Evolutionary conservation across 805 yeast species (phyloP).

Genomic region (Schwanniomyces polymorphus): DNA sequence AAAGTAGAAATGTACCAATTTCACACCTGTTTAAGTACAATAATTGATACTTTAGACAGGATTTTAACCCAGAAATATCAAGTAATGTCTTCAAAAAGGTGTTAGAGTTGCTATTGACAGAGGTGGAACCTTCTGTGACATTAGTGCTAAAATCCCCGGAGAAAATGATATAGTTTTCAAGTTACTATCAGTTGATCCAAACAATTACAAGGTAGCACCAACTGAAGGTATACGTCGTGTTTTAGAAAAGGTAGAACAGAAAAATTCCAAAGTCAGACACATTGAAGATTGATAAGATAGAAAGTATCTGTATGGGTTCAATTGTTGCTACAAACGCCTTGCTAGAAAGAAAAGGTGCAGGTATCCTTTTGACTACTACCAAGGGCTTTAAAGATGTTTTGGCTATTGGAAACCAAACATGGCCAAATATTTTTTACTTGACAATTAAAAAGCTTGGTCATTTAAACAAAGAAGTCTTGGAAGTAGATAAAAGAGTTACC

Average conservation of each 20-base stretch:
- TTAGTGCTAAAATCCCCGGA: slow-evolving; percentile 16
- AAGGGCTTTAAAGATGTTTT: slow-evolving; percentile 19
- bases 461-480: slow-evolving; percentile 14
- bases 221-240: slow-evolving; percentile 20
- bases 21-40: too few relatives aligned
- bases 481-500: slow-evolving; percentile 21
- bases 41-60: too few relatives aligned
- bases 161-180: slow-evolving; percentile 26
- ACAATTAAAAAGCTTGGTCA: slow-evolving; percentile 16
- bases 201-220: slow-evolving; percentile 17
- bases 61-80: too few relatives aligned
- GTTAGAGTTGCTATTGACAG: slow-evolving; percentile 40
- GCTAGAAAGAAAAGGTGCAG: slow-evolving; percentile 20
- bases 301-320: slow-evolving; percentile 28
- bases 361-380: slow-evolving; percentile 18
- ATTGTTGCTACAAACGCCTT: slow-evolving; percentile 27
- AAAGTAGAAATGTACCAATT: too few relatives aligned
- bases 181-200: slow-evolving; percentile 17
- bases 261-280: slow-evolving; percentile 23
- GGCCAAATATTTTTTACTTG: slow-evolving; percentile 20
- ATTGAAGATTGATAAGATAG: slow-evolving; percentile 15
- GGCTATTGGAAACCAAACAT: slow-evolving; percentile 20
- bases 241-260: slow-evolving; percentile 8
- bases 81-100: too few relatives aligned
- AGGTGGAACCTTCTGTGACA: slow-evolving; percentile 93